Conservation (phyloP, 208 protist species). For the Acanthamoeba rhysodes region DNA sequence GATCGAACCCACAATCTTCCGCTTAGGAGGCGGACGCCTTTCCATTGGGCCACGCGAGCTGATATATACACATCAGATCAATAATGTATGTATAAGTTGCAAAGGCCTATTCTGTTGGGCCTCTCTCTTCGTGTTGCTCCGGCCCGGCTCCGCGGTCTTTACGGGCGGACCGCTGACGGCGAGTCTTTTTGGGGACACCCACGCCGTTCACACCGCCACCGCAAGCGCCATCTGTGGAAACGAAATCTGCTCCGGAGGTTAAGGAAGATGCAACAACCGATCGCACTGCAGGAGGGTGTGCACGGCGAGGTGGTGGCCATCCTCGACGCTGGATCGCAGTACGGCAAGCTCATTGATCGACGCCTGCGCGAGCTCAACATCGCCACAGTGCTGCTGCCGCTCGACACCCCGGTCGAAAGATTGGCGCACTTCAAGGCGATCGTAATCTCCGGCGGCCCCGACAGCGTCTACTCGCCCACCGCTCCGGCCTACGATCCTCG, state of each 20-base stretch:
- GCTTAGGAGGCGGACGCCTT: neutral
- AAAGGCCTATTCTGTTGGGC: too few species aligned
- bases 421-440: constrained; percentile 81
- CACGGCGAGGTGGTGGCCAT: constrained; percentile 91
- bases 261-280: neutral
- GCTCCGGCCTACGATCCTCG: constrained; percentile 92
- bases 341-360: constrained; percentile 97
- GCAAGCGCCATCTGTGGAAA: neutral
- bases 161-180: too few species aligned
- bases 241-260: neutral
- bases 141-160: too few species aligned
- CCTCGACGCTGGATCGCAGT: constrained; percentile 97
- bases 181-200: too few species aligned
- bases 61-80: too few species aligned
- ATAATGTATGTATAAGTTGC: too few species aligned
- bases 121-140: too few species aligned
- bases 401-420: constrained; percentile 89
- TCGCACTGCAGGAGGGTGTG: neutral
- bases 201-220: too few species aligned
- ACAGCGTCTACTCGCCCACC: constrained; percentile 89
- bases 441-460: constrained; percentile 45
- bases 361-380: constrained; percentile 96
- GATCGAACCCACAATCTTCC: neutral
- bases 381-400: constrained; percentile 94
- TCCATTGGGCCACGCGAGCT: neutral